A percentile compares a stretch with the other conserved stretches of the same genome.
Conservation (phyloP, 352 stramenopile genomes). For the Phytophthora lateralis region DNA sequence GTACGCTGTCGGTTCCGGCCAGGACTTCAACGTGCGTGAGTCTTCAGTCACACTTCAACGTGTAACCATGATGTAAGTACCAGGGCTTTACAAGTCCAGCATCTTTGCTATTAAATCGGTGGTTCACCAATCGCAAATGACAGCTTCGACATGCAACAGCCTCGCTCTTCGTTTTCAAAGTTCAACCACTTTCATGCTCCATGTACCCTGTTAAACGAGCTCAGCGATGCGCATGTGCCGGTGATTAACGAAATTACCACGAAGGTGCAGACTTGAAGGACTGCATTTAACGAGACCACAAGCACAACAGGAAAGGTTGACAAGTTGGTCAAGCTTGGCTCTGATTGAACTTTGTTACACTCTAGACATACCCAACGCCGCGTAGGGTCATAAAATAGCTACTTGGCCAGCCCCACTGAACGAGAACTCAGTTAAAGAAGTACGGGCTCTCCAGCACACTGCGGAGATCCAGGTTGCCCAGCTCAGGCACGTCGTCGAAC, state of each 20-base stretch:
- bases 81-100: slow-evolving; percentile 2
- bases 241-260: neutral
- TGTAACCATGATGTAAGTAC: slow-evolving; percentile 17
- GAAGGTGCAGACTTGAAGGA: neutral
- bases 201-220: slow-evolving; percentile 12
- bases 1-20: neutral
- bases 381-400: slow-evolving; percentile 39
- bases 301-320: neutral
- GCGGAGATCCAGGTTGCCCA: slow-evolving; percentile 94
- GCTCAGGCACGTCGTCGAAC: slow-evolving; percentile 94
- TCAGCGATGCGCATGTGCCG: neutral
- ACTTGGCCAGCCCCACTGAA: slow-evolving; percentile 11
- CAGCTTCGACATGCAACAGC: slow-evolving; percentile 28
- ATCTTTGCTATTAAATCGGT: neutral
- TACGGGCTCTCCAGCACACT: slow-evolving; percentile 96
- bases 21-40: slow-evolving; percentile 24
- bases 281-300: neutral
- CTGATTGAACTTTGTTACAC: slow-evolving; percentile 44
- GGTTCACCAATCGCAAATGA: neutral
- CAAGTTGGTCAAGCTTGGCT: slow-evolving; percentile 21
- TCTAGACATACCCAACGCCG: slow-evolving; percentile 29
- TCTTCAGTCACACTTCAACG: slow-evolving; percentile 20
- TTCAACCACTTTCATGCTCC: neutral
- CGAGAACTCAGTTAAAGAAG: slow-evolving; percentile 97
- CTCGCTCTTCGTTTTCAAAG: neutral